phyloP scores from a whole-genome alignment of 2,329 filamentous ascomycete species.

The Amauroascus verrucosus region DNA sequence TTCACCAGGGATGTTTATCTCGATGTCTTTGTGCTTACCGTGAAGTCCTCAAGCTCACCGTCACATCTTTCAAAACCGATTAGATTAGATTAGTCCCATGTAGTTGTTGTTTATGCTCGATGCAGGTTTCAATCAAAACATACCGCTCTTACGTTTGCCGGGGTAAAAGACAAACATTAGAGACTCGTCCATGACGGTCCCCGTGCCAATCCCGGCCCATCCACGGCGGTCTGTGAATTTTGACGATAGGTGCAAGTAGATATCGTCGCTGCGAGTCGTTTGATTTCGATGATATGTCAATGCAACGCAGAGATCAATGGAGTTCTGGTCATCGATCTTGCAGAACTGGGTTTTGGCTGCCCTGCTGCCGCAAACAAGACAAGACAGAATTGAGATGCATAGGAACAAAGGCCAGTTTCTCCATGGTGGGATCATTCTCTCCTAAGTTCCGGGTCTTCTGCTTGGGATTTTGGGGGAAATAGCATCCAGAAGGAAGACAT shows the following conservation, averaged over 20 bases:
- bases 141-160: conserved; percentile 7
- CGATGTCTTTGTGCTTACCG: background rate
- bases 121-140: background rate
- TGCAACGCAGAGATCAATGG: conserved; percentile 12
- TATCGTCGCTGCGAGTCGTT: background rate
- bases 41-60: conserved; percentile 3
- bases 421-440: background rate
- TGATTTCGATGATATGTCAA: background rate
- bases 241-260: conserved; percentile 3
- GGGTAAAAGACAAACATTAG: conserved; percentile 10
- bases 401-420: background rate
- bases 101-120: background rate
- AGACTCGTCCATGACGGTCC: conserved; percentile 6
- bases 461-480: background rate
- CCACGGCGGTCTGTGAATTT: conserved; percentile 2
- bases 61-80: background rate
- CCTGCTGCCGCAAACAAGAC: background rate
- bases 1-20: background rate
- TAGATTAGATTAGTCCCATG: background rate
- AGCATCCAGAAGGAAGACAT: background rate
- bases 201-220: conserved; percentile 9
- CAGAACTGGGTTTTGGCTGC: conserved; percentile 1
- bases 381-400: background rate
- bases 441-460: background rate
- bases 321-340: conserved; percentile 9